Evolutionary conservation across 1,284 basidiomycete species (phyloP).

Genomic region (Cryptococcus neoformans): DNA sequence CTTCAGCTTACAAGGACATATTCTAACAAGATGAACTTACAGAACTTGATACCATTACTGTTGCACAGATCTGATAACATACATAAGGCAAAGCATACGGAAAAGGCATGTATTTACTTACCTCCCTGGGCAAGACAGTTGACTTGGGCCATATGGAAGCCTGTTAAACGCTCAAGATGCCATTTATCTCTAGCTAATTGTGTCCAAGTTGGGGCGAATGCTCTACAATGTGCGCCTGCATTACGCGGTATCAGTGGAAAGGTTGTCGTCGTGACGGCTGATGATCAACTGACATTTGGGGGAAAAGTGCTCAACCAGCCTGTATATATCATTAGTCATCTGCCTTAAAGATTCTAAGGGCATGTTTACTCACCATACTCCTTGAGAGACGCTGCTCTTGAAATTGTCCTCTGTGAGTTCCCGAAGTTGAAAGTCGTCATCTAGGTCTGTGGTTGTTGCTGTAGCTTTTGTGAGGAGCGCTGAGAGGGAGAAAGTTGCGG

Average conservation of each 20-base stretch:
- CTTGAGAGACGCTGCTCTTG: constrained; percentile 56
- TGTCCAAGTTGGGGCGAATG: constrained; percentile 72
- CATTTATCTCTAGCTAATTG: constrained; percentile 61
- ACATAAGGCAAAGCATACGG: neutral
- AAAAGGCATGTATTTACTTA: constrained; percentile 47
- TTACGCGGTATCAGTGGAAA: neutral
- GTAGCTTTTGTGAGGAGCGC: neutral
- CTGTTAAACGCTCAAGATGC: constrained; percentile 54
- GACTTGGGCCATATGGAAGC: constrained; percentile 75
- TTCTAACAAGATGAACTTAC: constrained; percentile 24
- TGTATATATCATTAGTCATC: constrained; percentile 8
- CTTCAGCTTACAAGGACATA: neutral
- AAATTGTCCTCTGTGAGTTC: constrained; percentile 66
- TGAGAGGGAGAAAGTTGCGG: neutral
- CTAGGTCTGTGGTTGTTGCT: neutral
- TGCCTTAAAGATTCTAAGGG: neutral
- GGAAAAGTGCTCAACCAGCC: constrained; percentile 51
- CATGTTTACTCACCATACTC: constrained; percentile 60
- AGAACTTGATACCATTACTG: constrained; percentile 65
- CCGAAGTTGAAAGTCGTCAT: constrained; percentile 35
- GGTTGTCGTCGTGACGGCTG: too few species aligned
- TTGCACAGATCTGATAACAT: constrained; percentile 66
- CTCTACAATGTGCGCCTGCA: constrained; percentile 46
- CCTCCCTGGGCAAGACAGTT: constrained; percentile 81
- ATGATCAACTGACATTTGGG: constrained; percentile 41